Base-by-base conservation (phyloP, 345 rosid genomes). In the Euphorbia tirucalli region DNA sequence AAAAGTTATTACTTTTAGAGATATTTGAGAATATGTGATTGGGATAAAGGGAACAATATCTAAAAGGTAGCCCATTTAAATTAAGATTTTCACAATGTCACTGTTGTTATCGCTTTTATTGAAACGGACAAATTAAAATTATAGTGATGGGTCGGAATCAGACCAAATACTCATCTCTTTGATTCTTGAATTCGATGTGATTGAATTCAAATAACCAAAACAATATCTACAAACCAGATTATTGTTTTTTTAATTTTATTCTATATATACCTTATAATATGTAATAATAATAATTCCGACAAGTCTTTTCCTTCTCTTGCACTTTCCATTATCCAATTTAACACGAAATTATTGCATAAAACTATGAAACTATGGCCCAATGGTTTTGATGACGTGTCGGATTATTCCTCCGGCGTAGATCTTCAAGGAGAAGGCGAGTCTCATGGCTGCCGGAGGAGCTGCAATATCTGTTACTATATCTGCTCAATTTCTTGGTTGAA, bases 401-500 rank as follows among this genome's bases (percentile, higher is more conserved):
- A 19, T 27, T 80, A 21, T 73, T 55, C 11, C 68, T 65, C 48
- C 71, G 82, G 63, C 86, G 80, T 62, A 75, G 86, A 48, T 87
- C 88, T 49, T 82, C 79, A 1, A 76, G 68, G 56, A 88, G 69
- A 1, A 49, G 52, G 32, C 71, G 83, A 43, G 73, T 74, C 39
- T 87, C 90, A 0, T 0, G 57, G 43, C 72, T 59, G 10, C 76
- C 80, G 56, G 80, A 74, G 11, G 78, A 41, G 28, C 92, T 82
- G 8, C 69, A 71, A 5, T 70, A 75, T 75, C 89, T 57, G 3
- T 31, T 15, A 18, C 70, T 73, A 78, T 88, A 74, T 68, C 76
- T 80, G 2, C 85, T 10, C 71, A 71, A 82, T 41, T 75, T 52
- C 73, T 80, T 86, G 59, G 83, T 81, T 0, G 87, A 83, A 24